Percentiles rank a stretch among this genome's conserved stretches.
Evolutionary conservation across 176 grass and related monocot genomes (phyloP).

Genomic region (Pontederia paniculata): DNA sequence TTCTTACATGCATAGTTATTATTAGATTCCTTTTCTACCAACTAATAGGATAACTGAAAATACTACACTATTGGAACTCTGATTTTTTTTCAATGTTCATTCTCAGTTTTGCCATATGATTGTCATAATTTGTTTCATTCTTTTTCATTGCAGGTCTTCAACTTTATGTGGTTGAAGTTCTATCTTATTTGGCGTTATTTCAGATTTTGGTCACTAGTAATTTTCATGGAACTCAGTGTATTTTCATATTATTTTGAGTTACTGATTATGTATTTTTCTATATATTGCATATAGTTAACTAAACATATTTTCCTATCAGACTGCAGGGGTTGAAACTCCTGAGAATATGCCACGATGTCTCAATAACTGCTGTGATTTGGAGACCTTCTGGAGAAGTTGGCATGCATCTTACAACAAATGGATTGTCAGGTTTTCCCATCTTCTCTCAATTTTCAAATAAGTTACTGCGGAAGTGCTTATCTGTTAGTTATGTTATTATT

Average conservation of each 20-base stretch:
- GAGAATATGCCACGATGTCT: constrained; percentile 97
- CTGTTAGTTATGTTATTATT: constrained; percentile 16
- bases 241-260: neutral
- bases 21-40: too few species aligned
- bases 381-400: constrained; percentile 99
- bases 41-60: too few species aligned
- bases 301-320: constrained; percentile 13
- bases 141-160: constrained; percentile 50
- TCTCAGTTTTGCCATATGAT: neutral
- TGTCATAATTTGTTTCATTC: constrained; percentile 3
- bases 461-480: too few species aligned
- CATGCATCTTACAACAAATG: constrained; percentile 96
- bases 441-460: neutral
- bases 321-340: constrained; percentile 65
- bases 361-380: constrained; percentile 89
- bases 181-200: constrained; percentile 99
- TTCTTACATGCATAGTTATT: too few species aligned
- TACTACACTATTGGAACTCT: too few species aligned
- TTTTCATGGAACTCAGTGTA: neutral
- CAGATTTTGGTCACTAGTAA: constrained; percentile 93
- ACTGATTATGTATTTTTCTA: too few species aligned
- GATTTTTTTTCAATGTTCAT: too few species aligned
- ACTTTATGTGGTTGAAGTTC: constrained; percentile 99
- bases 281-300: too few species aligned
- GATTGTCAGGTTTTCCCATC: constrained; percentile 63